Evolutionary conservation across 1,284 basidiomycete genomes (phyloP).

Genomic region (Microbotryomycetes sp.): DNA sequence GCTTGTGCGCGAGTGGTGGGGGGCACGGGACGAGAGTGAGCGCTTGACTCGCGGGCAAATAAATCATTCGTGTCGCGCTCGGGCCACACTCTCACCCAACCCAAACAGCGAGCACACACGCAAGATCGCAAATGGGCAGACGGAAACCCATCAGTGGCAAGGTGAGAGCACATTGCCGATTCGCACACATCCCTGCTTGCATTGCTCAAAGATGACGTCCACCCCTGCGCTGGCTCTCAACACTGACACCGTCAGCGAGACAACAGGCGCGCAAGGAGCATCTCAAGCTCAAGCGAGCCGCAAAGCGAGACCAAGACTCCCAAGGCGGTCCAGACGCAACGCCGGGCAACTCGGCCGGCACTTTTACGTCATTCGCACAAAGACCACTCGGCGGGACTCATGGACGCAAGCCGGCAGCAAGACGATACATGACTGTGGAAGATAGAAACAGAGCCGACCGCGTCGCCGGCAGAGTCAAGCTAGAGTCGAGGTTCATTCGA

Average conservation of each 20-base stretch:
- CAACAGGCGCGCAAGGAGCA: conserved; percentile 38
- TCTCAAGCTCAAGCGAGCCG: conserved; percentile 64
- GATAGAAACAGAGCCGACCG: conserved; percentile 10
- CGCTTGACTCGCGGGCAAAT: no score
- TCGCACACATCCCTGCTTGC: no score
- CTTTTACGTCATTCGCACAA: background rate
- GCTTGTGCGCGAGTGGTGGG: no score
- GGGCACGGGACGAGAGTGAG: no score
- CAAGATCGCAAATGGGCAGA: no score
- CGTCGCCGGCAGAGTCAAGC: conserved; percentile 19
- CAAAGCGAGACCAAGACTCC: conserved; percentile 63
- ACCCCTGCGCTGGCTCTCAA: background rate
- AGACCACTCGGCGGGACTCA: background rate
- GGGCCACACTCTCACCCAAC: no score
- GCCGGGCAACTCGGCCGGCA: conserved; percentile 7
- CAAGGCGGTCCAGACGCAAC: conserved; percentile 26
- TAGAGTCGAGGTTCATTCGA: conserved; percentile 27
- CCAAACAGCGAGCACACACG: no score
- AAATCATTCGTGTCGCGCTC: no score
- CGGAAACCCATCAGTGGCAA: conserved; percentile 26
- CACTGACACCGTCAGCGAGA: background rate
- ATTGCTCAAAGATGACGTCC: no score
- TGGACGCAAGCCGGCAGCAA: background rate
- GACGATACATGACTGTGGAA: conserved; percentile 12
- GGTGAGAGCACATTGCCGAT: background rate